phyloP scores from a whole-genome alignment of 345 rosid genomes.

The Eucalyptus erythrocorys region DNA sequence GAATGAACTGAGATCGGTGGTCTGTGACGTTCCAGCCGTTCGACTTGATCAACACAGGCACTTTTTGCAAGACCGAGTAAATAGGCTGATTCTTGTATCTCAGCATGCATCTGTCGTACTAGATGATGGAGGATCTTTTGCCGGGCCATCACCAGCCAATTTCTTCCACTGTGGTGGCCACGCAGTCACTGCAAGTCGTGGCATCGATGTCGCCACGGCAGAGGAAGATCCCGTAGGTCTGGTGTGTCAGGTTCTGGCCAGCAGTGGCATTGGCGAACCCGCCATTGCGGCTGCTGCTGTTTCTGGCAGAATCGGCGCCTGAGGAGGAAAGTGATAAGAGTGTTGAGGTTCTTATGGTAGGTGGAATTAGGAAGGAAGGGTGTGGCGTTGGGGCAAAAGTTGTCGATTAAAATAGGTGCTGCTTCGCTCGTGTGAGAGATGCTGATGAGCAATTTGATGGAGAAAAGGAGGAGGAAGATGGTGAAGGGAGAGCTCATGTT shows the following conservation, averaged over 20 bases:
- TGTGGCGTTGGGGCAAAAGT: neutral
- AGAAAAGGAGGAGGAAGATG: neutral
- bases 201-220: conserved; percentile 27
- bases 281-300: neutral
- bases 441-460: neutral
- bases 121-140: neutral
- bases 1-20: neutral
- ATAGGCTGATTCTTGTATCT: neutral
- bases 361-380: neutral
- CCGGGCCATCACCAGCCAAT: neutral
- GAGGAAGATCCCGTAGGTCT: conserved; percentile 17
- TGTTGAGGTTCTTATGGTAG: neutral
- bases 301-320: neutral
- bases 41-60: neutral
- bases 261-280: neutral
- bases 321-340: neutral
- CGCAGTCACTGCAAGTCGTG: conserved; percentile 20
- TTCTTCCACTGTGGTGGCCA: neutral
- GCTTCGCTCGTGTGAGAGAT: neutral
- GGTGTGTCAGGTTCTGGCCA: neutral
- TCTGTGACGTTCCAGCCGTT: neutral
- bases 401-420: neutral
- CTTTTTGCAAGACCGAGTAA: neutral
- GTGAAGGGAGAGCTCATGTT: neutral
- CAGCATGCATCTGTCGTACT: conserved; percentile 1